phyloP scores from a whole-genome alignment of 352 stramenopile genomes.

The Phytophthora brassicae region DNA sequence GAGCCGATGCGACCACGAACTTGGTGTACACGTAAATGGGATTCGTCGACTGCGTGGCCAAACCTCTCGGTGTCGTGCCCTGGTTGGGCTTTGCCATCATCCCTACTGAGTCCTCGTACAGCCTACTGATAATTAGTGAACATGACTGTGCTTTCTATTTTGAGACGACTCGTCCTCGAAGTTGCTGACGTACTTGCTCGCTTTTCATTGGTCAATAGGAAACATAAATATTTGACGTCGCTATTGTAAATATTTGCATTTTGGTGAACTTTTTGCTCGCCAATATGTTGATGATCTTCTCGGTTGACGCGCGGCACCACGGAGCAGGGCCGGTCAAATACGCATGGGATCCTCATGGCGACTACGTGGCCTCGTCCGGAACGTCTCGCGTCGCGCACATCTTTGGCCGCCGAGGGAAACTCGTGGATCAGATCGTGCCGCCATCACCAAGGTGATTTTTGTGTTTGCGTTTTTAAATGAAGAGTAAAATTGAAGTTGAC shows the following conservation, averaged over 20 bases:
- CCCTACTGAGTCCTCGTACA: no score
- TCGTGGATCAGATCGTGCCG: slow-evolving; percentile 80
- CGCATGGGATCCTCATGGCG: slow-evolving; percentile 75
- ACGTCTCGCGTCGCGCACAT: slow-evolving; percentile 77
- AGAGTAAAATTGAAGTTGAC: background rate
- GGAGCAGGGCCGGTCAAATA: slow-evolving; percentile 73
- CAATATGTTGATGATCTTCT: slow-evolving; percentile 80
- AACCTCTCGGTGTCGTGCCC: slow-evolving; percentile 8
- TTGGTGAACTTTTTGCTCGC: no score
- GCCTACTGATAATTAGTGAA: no score
- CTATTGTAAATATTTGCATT: background rate
- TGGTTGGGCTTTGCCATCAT: slow-evolving; percentile 13
- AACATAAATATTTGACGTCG: no score
- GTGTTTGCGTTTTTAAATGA: no score
- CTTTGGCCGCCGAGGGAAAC: slow-evolving; percentile 65
- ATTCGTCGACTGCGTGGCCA: slow-evolving; percentile 36
- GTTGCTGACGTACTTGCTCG: slow-evolving; percentile 23
- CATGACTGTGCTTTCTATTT: no score
- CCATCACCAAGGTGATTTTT: slow-evolving; percentile 61
- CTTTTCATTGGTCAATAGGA: slow-evolving; percentile 18
- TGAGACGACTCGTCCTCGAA: slow-evolving; percentile 23
- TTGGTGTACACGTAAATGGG: slow-evolving; percentile 54
- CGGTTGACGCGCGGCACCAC: slow-evolving; percentile 76
- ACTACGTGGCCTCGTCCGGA: slow-evolving; percentile 76
- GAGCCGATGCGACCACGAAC: slow-evolving; percentile 43